Base-by-base conservation (phyloP, 148 eudicot species). In the Beta vulgaris region DNA sequence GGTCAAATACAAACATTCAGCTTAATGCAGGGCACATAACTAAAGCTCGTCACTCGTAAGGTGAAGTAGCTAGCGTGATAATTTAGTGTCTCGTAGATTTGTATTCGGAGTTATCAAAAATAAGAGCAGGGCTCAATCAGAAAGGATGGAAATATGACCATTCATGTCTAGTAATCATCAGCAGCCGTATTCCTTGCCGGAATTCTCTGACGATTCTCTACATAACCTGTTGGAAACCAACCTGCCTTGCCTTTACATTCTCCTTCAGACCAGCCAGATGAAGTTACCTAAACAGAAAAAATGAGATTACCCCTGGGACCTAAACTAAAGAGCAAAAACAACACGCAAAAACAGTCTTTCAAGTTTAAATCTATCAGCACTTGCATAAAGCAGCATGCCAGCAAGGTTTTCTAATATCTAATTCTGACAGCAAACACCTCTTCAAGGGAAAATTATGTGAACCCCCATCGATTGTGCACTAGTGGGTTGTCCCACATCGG, bases 211-310 rank as follows among this genome's bases (percentile, higher is more conserved):
- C 97, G 93, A 60, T 82, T 90, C 84, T 90, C 93, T 7, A 91
- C 93, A 75, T 82, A 90, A 21, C 86, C 89, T 12, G 93, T 87
- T 21, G 98, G 98, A 87, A 93, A 93, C 98, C 98, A 93, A 11
- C 98, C 98, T 23, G 97, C 87, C 80, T 84, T 90, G 46, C 97
- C 98, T 74, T 86, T 90, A 83, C 95, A 88, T 84, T 93, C 98
- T 69, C 98, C 98, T 85, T 93, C 98, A 32, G 93, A 90, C 97
- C 98, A 93, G 44, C 98, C 98, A 2, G 90, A 79, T 55, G 87
- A 80, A 59, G 80, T 91, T 68, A 87, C 92, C 98, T 93, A 84
- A 67, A 40, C 46, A 16, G 36, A 37, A 57, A 14, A 32, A 36
- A 66, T 55, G 6, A 79, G 69, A 42, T 67, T 43, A 57, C 70